These are phyloP conservation scores for Colletotrichum higginsianum DNA, from an alignment of 2,329 filamentous ascomycete genomes.

Conservation along the genomic window DNA sequence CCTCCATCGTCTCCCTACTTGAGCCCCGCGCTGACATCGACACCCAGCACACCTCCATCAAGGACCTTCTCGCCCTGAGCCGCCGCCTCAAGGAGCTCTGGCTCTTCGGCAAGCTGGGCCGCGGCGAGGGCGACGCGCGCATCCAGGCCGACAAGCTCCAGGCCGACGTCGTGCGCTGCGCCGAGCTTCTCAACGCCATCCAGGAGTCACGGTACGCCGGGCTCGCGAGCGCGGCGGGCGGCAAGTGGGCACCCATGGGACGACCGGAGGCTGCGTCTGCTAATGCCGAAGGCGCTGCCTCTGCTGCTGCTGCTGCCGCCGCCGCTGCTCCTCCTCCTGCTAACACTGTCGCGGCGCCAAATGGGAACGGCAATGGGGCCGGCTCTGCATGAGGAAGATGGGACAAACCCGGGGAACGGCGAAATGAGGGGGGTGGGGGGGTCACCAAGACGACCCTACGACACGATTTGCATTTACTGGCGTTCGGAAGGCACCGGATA, in stretches of 20 bases:
- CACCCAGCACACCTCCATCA: constrained; percentile 58
- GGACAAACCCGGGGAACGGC: too few relatives aligned
- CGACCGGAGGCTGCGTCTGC: constrained; percentile 18
- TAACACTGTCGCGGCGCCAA: neutral
- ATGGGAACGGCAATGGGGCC: neutral
- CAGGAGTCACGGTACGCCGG: constrained; percentile 53
- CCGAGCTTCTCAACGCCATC: constrained; percentile 53
- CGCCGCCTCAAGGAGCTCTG: constrained; percentile 63
- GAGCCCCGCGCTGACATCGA: neutral
- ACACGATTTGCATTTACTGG: constrained; percentile 17
- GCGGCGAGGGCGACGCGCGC: constrained; percentile 53
- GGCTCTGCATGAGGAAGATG: neutral
- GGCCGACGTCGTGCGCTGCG: constrained; percentile 53
- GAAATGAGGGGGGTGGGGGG: too few relatives aligned
- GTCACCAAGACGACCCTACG: neutral
- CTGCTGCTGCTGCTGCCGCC: neutral
- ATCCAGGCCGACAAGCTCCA: constrained; percentile 56
- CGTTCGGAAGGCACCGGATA: constrained; percentile 19
- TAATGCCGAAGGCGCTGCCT: neutral
- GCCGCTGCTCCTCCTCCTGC: neutral
- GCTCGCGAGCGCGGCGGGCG: constrained; percentile 54
- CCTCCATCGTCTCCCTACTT: neutral
- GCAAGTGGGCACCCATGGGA: constrained; percentile 53
- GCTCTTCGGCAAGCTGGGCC: constrained; percentile 60
- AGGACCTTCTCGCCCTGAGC: constrained; percentile 60